phyloP scores from a whole-genome alignment of 129 eudicot species.

The Ambrosia artemisiifolia region DNA sequence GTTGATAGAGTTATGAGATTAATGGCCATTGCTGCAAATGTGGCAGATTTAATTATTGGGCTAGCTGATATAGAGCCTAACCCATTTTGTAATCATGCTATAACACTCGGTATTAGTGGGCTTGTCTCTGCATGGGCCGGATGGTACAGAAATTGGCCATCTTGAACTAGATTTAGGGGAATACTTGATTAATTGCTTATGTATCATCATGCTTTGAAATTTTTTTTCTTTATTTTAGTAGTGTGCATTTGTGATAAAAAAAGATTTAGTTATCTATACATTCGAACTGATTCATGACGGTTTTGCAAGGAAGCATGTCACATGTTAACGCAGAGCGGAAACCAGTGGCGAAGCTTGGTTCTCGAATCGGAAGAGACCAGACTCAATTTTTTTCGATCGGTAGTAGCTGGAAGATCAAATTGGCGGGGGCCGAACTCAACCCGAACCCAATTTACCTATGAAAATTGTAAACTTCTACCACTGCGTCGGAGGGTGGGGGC shows the following conservation, averaged over 20 bases:
- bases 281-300: not conserved
- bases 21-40: slow-evolving; percentile 91
- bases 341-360: no score
- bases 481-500: no score
- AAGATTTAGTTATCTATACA: not conserved
- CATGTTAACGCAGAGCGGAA: no score
- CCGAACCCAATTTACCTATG: no score
- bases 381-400: no score
- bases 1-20: slow-evolving; percentile 88
- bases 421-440: no score
- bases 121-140: slow-evolving; percentile 99
- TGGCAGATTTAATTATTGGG: slow-evolving; percentile 83
- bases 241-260: not conserved
- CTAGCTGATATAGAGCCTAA: slow-evolving; percentile 95
- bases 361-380: no score
- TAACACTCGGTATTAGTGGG: slow-evolving; percentile 90
- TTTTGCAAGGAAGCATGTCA: no score
- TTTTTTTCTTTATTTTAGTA: not conserved
- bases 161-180: slow-evolving; percentile 18
- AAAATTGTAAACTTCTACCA: no score
- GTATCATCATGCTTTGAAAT: not conserved
- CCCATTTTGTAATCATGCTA: slow-evolving; percentile 80
- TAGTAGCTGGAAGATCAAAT: no score
- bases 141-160: slow-evolving; percentile 99
- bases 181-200: not conserved